phyloP scores from a whole-genome alignment of 2,329 filamentous ascomycete genomes.

The Ophiostoma himal-ulmi region DNA sequence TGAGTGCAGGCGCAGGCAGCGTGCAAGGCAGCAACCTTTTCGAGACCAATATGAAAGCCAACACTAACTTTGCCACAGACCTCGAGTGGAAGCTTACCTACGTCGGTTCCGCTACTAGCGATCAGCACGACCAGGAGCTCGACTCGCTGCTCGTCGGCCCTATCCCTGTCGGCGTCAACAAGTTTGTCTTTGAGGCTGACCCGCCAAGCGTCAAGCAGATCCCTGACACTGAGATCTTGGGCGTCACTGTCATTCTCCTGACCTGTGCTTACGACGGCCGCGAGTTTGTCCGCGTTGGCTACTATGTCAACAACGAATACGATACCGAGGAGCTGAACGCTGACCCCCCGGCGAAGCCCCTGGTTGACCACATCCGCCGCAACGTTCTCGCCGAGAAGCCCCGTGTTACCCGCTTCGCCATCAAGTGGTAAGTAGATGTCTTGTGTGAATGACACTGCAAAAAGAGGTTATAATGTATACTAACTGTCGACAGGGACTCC shows the following conservation, averaged over 20 bases:
- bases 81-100: conserved; percentile 99
- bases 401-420: conserved; percentile 91
- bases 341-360: conserved; percentile 85
- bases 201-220: conserved; percentile 86
- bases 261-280: conserved; percentile 94
- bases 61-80: conserved; percentile 49
- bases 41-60: neutral
- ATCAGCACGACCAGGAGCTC: conserved; percentile 97
- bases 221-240: conserved; percentile 88
- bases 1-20: conserved; percentile 34
- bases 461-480: neutral
- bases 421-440: conserved; percentile 73
- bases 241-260: conserved; percentile 92
- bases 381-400: conserved; percentile 97
- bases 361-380: conserved; percentile 84
- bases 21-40: neutral
- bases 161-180: conserved; percentile 97
- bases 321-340: conserved; percentile 82
- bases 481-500: conserved; percentile 65
- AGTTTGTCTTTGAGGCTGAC: conserved; percentile 96
- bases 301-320: conserved; percentile 99
- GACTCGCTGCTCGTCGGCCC: conserved; percentile 94
- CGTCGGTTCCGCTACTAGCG: conserved; percentile 93
- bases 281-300: conserved; percentile 96
- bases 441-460: no score